Evolutionary conservation across 2,329 filamentous ascomycete species (phyloP).

Genomic region (Cercospora citrullina): DNA sequence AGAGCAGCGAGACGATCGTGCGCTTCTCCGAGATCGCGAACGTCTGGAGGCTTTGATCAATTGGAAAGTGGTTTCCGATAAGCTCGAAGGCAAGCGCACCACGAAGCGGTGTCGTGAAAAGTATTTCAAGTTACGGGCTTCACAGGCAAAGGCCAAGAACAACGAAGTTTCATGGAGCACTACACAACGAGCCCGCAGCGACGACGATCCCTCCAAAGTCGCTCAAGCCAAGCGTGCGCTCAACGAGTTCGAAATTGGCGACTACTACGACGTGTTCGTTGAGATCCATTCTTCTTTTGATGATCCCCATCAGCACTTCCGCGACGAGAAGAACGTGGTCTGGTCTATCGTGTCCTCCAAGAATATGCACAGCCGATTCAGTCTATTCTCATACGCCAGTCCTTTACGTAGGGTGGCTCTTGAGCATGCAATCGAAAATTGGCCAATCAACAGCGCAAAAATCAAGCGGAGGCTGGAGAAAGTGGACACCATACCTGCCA

Average conservation of each 20-base stretch:
- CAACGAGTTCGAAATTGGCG: constrained; percentile 43
- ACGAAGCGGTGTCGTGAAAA: constrained; percentile 68
- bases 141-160: constrained; percentile 30
- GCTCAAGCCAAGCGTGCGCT: constrained; percentile 27
- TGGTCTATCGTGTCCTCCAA: constrained; percentile 39
- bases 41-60: constrained; percentile 59
- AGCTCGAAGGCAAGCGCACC: constrained; percentile 62
- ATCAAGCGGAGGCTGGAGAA: constrained; percentile 24
- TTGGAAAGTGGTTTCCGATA: constrained; percentile 64
- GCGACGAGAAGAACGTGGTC: constrained; percentile 38
- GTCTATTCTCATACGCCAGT: constrained; percentile 10
- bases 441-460: constrained; percentile 20
- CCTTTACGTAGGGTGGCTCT: constrained; percentile 34
- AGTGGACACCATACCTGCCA: constrained; percentile 23
- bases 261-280: constrained; percentile 45
- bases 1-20: constrained; percentile 35
- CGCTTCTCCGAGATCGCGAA: constrained; percentile 39
- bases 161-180: constrained; percentile 1
- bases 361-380: constrained; percentile 33
- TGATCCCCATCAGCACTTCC: constrained; percentile 28
- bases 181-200: background rate
- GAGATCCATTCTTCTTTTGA: constrained; percentile 35
- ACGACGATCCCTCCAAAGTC: constrained; percentile 19
- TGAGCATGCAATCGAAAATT: constrained; percentile 33
- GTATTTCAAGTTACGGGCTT: constrained; percentile 58